These are phyloP conservation scores for Podospora pseudoanserina DNA, from an alignment of 495 filamentous ascomycete genomes.

Conservation along the genomic window DNA sequence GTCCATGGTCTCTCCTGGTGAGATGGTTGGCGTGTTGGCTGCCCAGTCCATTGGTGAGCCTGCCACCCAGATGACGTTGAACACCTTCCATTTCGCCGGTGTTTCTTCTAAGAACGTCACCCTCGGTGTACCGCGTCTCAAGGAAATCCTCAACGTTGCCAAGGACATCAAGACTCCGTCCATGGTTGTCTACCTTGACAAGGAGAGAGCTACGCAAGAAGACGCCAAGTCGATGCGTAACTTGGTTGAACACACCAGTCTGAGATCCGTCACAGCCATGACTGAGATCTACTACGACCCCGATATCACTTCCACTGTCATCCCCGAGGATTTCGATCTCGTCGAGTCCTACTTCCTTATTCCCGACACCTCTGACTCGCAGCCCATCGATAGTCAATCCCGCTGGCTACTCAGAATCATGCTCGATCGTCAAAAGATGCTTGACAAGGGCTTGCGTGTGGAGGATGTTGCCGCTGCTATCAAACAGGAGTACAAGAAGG, in stretches of 20 bases:
- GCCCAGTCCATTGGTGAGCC: constrained; percentile 98
- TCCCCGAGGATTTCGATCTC: constrained; percentile 86
- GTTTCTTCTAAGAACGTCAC: constrained; percentile 99
- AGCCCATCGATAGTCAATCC: constrained; percentile 73
- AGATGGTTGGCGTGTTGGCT: constrained; percentile 98
- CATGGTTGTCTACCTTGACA: constrained; percentile 86
- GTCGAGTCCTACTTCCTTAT: constrained; percentile 97
- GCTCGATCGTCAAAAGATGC: constrained; percentile 86
- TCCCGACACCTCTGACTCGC: constrained; percentile 71
- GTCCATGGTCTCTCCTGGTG: constrained; percentile 79
- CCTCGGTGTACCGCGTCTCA: constrained; percentile 95
- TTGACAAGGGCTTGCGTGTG: constrained; percentile 89
- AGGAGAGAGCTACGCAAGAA: constrained; percentile 60
- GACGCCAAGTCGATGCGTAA: constrained; percentile 81
- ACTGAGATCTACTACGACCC: constrained; percentile 98
- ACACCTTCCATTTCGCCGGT: constrained; percentile 99
- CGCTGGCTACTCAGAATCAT: constrained; percentile 93
- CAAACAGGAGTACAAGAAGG: constrained; percentile 79
- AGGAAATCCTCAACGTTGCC: constrained; percentile 98
- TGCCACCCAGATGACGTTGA: constrained; percentile 98
- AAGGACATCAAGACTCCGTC: constrained; percentile 98
- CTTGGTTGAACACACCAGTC: constrained; percentile 88
- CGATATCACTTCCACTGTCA: constrained; percentile 77
- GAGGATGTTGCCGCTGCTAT: constrained; percentile 88
- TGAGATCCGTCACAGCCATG: constrained; percentile 83